phyloP scores from a whole-genome alignment of 148 eudicot genomes.

The Arbutus unedo region DNA sequence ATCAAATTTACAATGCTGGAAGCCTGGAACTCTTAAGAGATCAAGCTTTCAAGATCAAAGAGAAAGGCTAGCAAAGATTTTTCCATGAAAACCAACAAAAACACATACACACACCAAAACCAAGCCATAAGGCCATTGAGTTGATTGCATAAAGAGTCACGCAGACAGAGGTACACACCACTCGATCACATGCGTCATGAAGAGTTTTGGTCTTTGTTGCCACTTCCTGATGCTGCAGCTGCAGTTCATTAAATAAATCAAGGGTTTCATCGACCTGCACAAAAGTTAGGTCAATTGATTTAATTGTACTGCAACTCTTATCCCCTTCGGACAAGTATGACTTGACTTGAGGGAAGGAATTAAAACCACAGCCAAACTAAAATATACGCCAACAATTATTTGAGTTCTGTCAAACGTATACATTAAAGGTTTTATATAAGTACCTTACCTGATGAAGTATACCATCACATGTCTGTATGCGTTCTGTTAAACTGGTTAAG shows the following conservation, averaged over 20 bases:
- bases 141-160: not conserved
- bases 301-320: not conserved
- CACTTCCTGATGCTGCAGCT: constrained; percentile 92
- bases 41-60: not conserved
- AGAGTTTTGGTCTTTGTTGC: constrained; percentile 94
- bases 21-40: constrained; percentile 3
- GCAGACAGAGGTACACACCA: constrained; percentile 47
- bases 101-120: not conserved
- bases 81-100: not conserved
- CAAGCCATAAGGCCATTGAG: not conserved
- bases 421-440: not conserved
- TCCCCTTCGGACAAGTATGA: not conserved
- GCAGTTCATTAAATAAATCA: constrained; percentile 84
- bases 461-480: constrained; percentile 82
- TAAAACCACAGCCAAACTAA: not conserved
- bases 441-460: constrained; percentile 73
- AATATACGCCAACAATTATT: not conserved
- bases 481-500: constrained; percentile 74
- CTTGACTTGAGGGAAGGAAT: not conserved
- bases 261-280: constrained; percentile 94
- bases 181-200: constrained; percentile 96
- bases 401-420: not conserved
- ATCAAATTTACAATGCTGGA: not conserved
- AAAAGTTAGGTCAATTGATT: constrained; percentile 18
- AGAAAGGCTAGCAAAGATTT: not conserved